A percentile compares a stretch with the other conserved stretches of the same genome.
Evolutionary conservation across 345 rosid genomes (phyloP).

Genomic region (Kandelia obovata): DNA sequence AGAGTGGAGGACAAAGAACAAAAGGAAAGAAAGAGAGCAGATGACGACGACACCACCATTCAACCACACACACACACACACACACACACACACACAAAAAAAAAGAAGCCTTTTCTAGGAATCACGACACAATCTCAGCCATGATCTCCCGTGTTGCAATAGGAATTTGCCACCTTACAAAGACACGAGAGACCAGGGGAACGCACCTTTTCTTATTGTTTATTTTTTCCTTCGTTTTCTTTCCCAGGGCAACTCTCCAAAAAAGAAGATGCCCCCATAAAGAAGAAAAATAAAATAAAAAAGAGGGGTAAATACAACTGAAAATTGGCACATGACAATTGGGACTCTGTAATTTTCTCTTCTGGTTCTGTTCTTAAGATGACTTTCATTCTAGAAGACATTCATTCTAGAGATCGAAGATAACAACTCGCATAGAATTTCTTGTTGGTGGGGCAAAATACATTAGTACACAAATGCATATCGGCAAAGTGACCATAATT

Average conservation of each 20-base stretch:
- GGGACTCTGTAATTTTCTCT: no score
- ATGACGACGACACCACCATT: slow-evolving; percentile 27
- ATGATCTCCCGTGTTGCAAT: slow-evolving; percentile 27
- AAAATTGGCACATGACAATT: no score
- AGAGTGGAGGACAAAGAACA: not conserved
- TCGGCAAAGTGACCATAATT: no score
- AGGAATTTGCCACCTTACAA: slow-evolving; percentile 33
- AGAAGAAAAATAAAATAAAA: not conserved
- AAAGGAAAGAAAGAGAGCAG: not conserved
- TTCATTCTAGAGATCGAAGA: no score
- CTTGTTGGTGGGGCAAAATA: no score
- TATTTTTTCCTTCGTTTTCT: not conserved
- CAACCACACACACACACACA: no score
- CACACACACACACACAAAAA: not conserved
- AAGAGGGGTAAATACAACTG: not conserved
- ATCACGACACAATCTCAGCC: slow-evolving; percentile 30
- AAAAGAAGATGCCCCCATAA: slow-evolving; percentile 13
- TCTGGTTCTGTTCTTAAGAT: no score
- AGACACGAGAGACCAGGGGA: slow-evolving; percentile 14
- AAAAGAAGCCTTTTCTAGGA: slow-evolving; percentile 2
- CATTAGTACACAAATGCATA: no score
- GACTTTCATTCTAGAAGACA: no score
- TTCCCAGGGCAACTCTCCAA: not conserved
- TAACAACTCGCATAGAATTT: no score
- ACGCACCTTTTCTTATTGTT: slow-evolving; percentile 20